These are phyloP conservation scores for Fusarium humuli DNA, from an alignment of 2,329 filamentous ascomycete genomes.

Conservation along the genomic window DNA sequence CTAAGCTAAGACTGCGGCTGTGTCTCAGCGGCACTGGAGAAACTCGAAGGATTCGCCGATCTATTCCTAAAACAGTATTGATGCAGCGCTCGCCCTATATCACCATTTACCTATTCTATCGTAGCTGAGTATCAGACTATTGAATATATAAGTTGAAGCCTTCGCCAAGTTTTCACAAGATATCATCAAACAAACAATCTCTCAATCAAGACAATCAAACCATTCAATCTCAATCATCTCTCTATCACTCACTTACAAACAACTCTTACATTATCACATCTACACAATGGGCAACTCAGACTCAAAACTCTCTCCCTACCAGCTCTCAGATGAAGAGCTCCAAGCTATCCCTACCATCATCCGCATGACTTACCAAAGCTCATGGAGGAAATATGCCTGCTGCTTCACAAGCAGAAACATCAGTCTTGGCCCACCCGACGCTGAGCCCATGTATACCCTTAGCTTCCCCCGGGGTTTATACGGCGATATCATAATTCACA, in stretches of 20 bases:
- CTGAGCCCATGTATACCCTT: slow-evolving; percentile 29
- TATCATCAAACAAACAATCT: background rate
- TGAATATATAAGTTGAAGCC: slow-evolving; percentile 13
- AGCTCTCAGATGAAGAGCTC: slow-evolving; percentile 15
- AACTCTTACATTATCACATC: background rate
- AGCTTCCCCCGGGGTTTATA: slow-evolving; percentile 20
- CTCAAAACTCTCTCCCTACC: slow-evolving; percentile 20
- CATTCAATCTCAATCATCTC: background rate
- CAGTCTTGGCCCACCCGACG: slow-evolving; percentile 23
- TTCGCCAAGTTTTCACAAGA: background rate
- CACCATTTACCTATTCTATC: background rate
- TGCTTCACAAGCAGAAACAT: slow-evolving; percentile 7
- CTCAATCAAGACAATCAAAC: background rate
- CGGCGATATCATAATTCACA: slow-evolving; percentile 37
- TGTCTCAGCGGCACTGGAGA: slow-evolving; percentile 16
- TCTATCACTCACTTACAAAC: background rate
- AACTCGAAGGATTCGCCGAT: background rate
- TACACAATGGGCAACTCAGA: slow-evolving; percentile 34
- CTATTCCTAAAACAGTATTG: slow-evolving; percentile 2
- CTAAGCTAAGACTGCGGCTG: slow-evolving; percentile 3
- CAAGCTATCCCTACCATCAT: slow-evolving; percentile 22
- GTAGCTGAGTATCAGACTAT: background rate
- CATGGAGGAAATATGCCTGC: slow-evolving; percentile 17
- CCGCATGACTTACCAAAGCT: slow-evolving; percentile 28
- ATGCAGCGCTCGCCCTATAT: slow-evolving; percentile 17